Evolutionary conservation across 2,329 filamentous ascomycete species (phyloP), one percentile per base, ranked within the genome.

Genomic region (Pseudocercospora crystallina): DNA sequence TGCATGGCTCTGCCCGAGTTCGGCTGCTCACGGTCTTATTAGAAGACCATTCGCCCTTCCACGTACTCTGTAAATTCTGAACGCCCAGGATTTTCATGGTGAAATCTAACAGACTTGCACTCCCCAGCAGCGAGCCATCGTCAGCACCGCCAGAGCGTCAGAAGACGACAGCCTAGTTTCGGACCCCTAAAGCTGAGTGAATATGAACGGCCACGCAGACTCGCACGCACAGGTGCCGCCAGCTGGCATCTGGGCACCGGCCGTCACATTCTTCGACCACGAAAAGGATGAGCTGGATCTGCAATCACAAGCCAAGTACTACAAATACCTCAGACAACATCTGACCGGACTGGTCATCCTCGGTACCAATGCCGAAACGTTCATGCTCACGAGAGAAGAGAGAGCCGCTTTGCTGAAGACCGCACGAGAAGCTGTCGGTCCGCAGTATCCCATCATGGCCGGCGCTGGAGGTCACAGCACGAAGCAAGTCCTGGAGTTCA

Each of bases 181-280:
- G 17, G 7, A n/a, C 7, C 17, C 32, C 3, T 12, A 10, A 11
- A 12, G 9, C 35, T 38, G 17, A 14, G 40, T 41, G 45, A 53
- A 15, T 26, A 61, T 59, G 54, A 60, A 60, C 49, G 54, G 53
- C 38, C 34, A 40, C 42, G 43, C 45, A 29, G 35, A 33, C 44
- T 33, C 49, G 35, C 32, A 43, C 30, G 20, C 47, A 26, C 47
- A 42, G 31, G 89, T 87, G 7, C 88, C 89, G 4, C 51, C 58
- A 32, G 47, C 65, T 2, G 66, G 66, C 20, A 59, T 68, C 43
- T 69, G 65, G 64, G 64, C 62, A 5, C 74, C 74, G 17, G 72
- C 73, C 7, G 67, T 76, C 13, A 76, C 74, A 12, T 73, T 76
- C 61, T 76, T 73, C 63, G 66, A 74, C 51, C 66, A 65, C n/a